Percentiles rank a stretch among this genome's conserved stretches.
These are phyloP conservation scores for Nematocida ironsii DNA, from an alignment of 371 early-diverging fungal genomes.

Conservation along the genomic window DNA sequence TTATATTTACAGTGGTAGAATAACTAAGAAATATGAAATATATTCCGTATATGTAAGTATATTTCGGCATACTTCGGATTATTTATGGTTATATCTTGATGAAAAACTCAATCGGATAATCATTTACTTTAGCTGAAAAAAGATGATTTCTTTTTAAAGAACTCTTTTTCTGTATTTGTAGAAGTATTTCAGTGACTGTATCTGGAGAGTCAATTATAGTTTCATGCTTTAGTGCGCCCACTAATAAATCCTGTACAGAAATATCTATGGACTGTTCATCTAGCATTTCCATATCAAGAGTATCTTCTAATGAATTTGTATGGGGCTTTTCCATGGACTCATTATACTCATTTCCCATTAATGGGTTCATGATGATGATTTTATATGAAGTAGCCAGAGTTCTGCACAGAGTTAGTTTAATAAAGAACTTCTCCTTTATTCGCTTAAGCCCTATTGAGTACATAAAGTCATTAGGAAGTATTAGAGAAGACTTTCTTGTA, in stretches of 20 bases:
- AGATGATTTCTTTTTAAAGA: background rate
- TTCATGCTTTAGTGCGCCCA: background rate
- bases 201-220: slow-evolving; percentile 39
- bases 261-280: slow-evolving; percentile 2
- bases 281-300: background rate
- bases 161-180: slow-evolving; percentile 11
- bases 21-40: no score
- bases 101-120: slow-evolving; percentile 17
- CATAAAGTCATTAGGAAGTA: slow-evolving; percentile 27
- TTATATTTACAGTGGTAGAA: no score
- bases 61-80: background rate
- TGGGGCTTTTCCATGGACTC: background rate
- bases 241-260: slow-evolving; percentile 16
- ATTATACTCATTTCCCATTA: background rate
- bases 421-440: background rate
- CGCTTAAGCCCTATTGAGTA: slow-evolving; percentile 30
- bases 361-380: slow-evolving; percentile 38
- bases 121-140: slow-evolving; percentile 31
- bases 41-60: no score
- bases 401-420: slow-evolving; percentile 38
- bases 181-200: slow-evolving; percentile 35
- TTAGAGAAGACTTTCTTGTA: background rate
- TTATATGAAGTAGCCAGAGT: background rate
- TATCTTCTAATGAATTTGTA: background rate
- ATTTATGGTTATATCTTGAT: slow-evolving; percentile 8